Evolutionary conservation across 1,139 yeast genomes (phyloP).

Genomic region (Blastobotrys indianensis): DNA sequence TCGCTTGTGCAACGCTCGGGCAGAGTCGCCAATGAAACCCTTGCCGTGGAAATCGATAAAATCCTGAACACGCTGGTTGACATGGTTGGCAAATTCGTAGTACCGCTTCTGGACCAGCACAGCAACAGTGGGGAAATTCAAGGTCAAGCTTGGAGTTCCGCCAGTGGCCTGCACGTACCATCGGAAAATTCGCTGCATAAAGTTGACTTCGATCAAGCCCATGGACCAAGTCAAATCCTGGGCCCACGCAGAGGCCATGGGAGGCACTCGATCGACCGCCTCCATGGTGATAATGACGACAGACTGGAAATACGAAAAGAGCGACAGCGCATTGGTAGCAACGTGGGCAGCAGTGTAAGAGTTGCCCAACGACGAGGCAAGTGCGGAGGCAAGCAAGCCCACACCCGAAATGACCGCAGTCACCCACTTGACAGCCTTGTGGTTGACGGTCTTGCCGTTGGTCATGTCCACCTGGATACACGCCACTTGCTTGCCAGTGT

Average conservation of each 20-base stretch:
- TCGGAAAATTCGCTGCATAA: conserved; percentile 79
- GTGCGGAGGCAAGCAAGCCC: conserved; percentile 81
- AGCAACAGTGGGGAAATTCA: conserved; percentile 44
- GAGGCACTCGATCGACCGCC: conserved; percentile 91
- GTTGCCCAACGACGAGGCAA: conserved; percentile 83
- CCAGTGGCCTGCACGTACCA: conserved; percentile 98
- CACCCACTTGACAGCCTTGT: conserved; percentile 94
- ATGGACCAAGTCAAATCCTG: conserved; percentile 95
- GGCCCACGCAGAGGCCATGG: conserved; percentile 96
- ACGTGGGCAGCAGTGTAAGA: conserved; percentile 94
- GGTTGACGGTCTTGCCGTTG: conserved; percentile 89
- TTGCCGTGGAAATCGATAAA: conserved; percentile 17
- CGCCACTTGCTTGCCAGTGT: conserved; percentile 49
- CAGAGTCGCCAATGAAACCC: conserved; percentile 1
- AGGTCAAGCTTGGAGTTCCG: conserved; percentile 72
- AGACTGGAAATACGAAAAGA: conserved; percentile 89
- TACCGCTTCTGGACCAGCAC: conserved; percentile 67
- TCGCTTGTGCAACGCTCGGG: background rate
- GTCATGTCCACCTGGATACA: conserved; percentile 83
- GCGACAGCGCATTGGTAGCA: conserved; percentile 87
- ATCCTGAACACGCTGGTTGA: conserved; percentile 25
- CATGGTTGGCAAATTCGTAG: conserved; percentile 5
- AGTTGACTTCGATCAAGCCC: conserved; percentile 70
- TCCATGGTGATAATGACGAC: conserved; percentile 90
- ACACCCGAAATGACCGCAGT: conserved; percentile 90